Evolutionary conservation across 1,139 yeast genomes (phyloP).

Genomic region (Kodamaea plutei): DNA sequence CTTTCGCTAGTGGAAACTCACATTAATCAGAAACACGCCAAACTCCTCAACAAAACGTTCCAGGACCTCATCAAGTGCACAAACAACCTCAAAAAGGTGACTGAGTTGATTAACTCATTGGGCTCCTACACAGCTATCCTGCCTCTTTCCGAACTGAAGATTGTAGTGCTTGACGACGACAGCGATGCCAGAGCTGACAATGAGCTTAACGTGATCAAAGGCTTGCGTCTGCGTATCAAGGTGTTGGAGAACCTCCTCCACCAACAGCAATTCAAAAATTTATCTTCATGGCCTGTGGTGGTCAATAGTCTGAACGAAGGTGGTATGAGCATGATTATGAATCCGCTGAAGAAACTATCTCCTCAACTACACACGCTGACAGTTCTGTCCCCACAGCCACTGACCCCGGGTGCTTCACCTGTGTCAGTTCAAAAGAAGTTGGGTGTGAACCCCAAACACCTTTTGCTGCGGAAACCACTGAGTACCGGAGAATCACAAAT

Average conservation of each 20-base stretch:
- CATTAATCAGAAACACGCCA: slow-evolving; percentile 22
- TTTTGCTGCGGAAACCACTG: slow-evolving; percentile 2
- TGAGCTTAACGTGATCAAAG: slow-evolving; percentile 43
- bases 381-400: background rate
- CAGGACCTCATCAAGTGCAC: slow-evolving; percentile 42
- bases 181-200: slow-evolving; percentile 17
- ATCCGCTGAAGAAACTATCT: slow-evolving; percentile 6
- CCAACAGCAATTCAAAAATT: slow-evolving; percentile 57
- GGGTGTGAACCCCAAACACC: slow-evolving; percentile 6
- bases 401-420: background rate
- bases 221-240: slow-evolving; percentile 55
- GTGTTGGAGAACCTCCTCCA: slow-evolving; percentile 65
- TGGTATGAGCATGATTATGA: slow-evolving; percentile 20
- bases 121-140: slow-evolving; percentile 24
- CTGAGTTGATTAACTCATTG: slow-evolving; percentile 32
- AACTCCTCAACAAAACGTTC: slow-evolving; percentile 44
- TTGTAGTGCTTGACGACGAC: slow-evolving; percentile 8
- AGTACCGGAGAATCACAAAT: slow-evolving; percentile 13
- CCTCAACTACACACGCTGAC: no score
- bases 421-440: slow-evolving; percentile 3
- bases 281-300: slow-evolving; percentile 53
- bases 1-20: slow-evolving; percentile 24
- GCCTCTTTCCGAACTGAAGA: slow-evolving; percentile 4
- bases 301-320: slow-evolving; percentile 11
- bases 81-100: slow-evolving; percentile 34